Evolutionary conservation across 2,329 filamentous ascomycete species (phyloP), one percentile per base, ranked within the genome.

Genomic region (Verticillium nubilum): DNA sequence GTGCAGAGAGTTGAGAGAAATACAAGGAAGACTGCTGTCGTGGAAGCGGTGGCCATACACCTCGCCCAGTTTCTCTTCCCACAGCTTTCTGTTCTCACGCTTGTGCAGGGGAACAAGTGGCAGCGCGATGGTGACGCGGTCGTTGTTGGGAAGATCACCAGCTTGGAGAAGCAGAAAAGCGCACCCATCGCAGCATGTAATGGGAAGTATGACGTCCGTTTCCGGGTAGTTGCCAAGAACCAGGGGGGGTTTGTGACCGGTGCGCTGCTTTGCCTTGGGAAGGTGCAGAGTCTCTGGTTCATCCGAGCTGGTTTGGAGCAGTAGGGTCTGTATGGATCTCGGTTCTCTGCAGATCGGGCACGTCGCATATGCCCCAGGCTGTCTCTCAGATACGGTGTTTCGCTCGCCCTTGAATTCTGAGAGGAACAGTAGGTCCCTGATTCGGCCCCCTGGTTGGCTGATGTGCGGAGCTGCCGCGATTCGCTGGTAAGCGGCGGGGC

Each of bases 111-210:
- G 19, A 5, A 47, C 37, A 9, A 47, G 37, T 4, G 37, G 37
- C 9, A 47, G n/a, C n/a, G 37, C 37, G 12, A 47, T 6, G 7
- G 37, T 47, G 7, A 47, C 37, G 12, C 37, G 37, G 37, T 47
- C n/a, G 6, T n/a, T 6, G 19, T 47, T 47, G 7, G 37, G 37
- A 47, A 47, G 37, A 5, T 47, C 37, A 10, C 37, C 37, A n/a
- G 37, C 37, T n/a, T 47, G 37, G 7, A 47, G 19, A n/a, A 47
- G 37, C 17, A 47, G 37, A 9, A 23, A 47, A 19, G 56, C 47
- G 56, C 56, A 58, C 42, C 35, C 37, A 26, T 58, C 56, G 31
- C 56, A 58, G 25, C 56, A 58, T 23, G 50, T 17, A 4, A 47
- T 52, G n/a, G 56, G 50, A 17, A 47, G 31, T 5, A 58, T 28